Base-by-base conservation (phyloP, 345 rosid genomes). In the Cardiospermum halicacabum region DNA sequence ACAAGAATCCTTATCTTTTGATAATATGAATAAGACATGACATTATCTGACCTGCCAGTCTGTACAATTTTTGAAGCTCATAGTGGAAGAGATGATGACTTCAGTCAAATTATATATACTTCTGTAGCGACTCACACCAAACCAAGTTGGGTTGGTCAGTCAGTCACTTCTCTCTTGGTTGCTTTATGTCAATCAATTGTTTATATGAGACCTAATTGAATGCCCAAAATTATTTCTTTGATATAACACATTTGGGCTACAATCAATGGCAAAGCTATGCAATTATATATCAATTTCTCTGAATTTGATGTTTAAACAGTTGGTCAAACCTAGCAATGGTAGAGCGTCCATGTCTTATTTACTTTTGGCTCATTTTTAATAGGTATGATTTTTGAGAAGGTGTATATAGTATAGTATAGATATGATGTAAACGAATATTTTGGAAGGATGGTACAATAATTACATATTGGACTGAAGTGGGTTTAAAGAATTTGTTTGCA, bases 21-120 rank as follows among this genome's bases (percentile, higher is more conserved):
- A 66, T 49, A 32, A 58, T 43, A 60, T 40, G 67, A 32, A 39
- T 16, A 24, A 56, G 60, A 56, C 53, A 11, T 54, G 49, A 26
- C 42, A 64, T 65, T 58, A 75, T 74, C 62, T 65, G 63, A 66
- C 70, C 24, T 27, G 72, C 72, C 82, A 66, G 66, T 53, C 79
- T 75, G 73, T 62, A 59, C 67, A 56, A 57, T 37, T 40, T 48
- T 42, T 19, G 8, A 27, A 19, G 65, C 58, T 32, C 55, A 30
- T 31, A 39, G 18, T 28, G n/a, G 39, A 55, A 39, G 57, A 37
- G 24, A 4, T 71, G 15, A 49, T 62, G 45, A 49, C 11, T 40
- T 39, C 37, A 37, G 24, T 64, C 51, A 53, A 37, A 53, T 53
- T 50, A 53, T 26, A 64, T n/a, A n/a, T n/a, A n/a, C n/a, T n/a